phyloP scores from a whole-genome alignment of 176 grass and related monocot genomes.

The Metroxylon sagu region DNA sequence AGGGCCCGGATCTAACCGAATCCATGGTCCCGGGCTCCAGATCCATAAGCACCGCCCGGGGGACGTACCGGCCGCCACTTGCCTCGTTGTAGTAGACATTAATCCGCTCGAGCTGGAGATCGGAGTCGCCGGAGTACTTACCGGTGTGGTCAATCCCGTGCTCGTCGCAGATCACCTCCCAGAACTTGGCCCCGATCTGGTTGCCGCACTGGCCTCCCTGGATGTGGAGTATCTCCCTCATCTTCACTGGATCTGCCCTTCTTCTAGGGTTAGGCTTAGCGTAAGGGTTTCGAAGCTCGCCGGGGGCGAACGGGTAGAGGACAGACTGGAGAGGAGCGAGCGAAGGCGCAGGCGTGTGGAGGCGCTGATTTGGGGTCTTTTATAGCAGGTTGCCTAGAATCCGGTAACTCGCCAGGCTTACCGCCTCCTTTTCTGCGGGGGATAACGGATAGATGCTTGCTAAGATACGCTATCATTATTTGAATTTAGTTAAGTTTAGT shows the following conservation, averaged over 20 bases:
- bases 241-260: neutral
- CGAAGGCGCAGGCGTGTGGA: too few relatives aligned
- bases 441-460: too few relatives aligned
- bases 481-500: too few relatives aligned
- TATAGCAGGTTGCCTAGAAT: too few relatives aligned
- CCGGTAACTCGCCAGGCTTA: too few relatives aligned
- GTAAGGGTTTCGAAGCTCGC: too few relatives aligned
- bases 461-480: too few relatives aligned
- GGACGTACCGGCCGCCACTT: constrained; percentile 7
- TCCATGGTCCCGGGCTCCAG: constrained; percentile 19
- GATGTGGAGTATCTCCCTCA: constrained; percentile 18
- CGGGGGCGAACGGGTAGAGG: too few relatives aligned
- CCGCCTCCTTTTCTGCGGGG: too few relatives aligned
- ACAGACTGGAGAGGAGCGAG: too few relatives aligned
- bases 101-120: constrained; percentile 15
- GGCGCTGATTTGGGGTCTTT: too few relatives aligned
- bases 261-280: too few relatives aligned
- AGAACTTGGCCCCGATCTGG: constrained; percentile 26
- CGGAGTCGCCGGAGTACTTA: constrained; percentile 9
- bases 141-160: constrained; percentile 15
- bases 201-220: constrained; percentile 19
- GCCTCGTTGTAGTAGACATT: constrained; percentile 19
- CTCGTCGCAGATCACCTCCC: constrained; percentile 22
- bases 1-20: constrained; percentile 10
- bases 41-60: constrained; percentile 18